Evolutionary conservation across 805 yeast genomes (phyloP), one percentile per base, ranked within the genome.

Genomic region (Zygosaccharomyces pseudorouxii): DNA sequence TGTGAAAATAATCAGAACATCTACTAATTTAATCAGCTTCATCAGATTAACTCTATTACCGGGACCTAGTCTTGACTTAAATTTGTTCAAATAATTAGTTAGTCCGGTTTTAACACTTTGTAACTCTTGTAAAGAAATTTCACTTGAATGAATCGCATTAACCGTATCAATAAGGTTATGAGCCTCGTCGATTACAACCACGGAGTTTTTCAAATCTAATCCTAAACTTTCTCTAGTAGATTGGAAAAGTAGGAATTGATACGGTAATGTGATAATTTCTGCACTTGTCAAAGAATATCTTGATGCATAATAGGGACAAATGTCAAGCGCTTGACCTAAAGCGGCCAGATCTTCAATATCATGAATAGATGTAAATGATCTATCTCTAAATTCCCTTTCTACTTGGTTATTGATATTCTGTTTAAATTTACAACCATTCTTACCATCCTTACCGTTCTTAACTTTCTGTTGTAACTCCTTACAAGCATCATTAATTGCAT

Each of bases 111-210:
- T 65, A 3, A 84, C 75, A 0, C 51, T 38, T 2, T 55, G 37
- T 8, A 88, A 68, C 28, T 85, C 88, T 0, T 55, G 44, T 1
- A 71, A 56, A 0, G 84, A 69, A 0, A 90, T 69, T 3, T 76
- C 65, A 1, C 81, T 74, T 0, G 96, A 87, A 58, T 84, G 77
- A 52, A 92, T 69, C 2, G 84, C 69, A 1, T 83, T 77, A 2
- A 90, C 79, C 0, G 90, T 81, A 55, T 89, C 97, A 25, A 89
- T 62, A 38, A 90, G 68, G 62, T 90, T 90, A 62, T 90, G 98
- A 0, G 97, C 97, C 62, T 90, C 98, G 64, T 90, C 98, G 23
- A 90, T 82, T 4, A 92, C 77, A 0, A 92, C 80, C 2, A 90
- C 76, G 0, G 90, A 74, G 48, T 80, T 77, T 45, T 76, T 74